Base-by-base conservation (phyloP, 208 protist genomes). In the Leishmania braziliensis region DNA sequence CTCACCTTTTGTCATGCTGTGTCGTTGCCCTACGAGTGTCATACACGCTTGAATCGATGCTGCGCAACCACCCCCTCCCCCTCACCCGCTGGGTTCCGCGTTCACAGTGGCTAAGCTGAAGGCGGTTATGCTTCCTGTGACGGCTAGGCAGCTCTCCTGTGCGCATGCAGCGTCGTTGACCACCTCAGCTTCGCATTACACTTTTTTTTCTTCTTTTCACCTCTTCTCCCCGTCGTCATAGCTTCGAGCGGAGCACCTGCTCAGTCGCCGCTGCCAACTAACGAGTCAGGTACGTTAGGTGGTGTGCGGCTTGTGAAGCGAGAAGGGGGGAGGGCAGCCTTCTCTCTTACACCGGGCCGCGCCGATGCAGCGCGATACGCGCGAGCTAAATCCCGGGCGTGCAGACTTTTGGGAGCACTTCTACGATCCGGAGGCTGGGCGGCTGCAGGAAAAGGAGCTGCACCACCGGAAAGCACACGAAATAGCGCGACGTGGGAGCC, bases 351-450 rank as follows among this genome's bases (percentile, higher is more conserved):
- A 33, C 46, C 43, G 29, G 48, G 43, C 50, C 36, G 48, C 53
- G 72, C 29, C 72, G 14, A 77, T 93, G 84, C 68, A 86, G 18
- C 71, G 85, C 23, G 89, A 93, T 54, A 26, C 33, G 8, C 75
- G 63, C 12, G 88, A 93, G 72, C 66, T 82, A 46, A 90, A 80
- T 29, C 90, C 90, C 0, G 90, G 90, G 8, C 33, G 84, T 0
- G 82, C 81, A 36, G 80, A 85, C 68, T 94, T 92, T 62, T 94
- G 90, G 90, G 82, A 89, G 16, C 54, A 84, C 54, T 94, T 94
- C 74, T 94, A 94, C 81, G 84, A 84, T 39, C 77, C 80, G 12
- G 86, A 92, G 20, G 86, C 71, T 1, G 83, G 90, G 16, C 81
- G 85, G 0, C 80, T 91, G 5, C 68, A 71, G 3, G 12, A 80